Base-by-base conservation (phyloP, 306 rosid species). In the peach (Prunus persica) region DNA sequence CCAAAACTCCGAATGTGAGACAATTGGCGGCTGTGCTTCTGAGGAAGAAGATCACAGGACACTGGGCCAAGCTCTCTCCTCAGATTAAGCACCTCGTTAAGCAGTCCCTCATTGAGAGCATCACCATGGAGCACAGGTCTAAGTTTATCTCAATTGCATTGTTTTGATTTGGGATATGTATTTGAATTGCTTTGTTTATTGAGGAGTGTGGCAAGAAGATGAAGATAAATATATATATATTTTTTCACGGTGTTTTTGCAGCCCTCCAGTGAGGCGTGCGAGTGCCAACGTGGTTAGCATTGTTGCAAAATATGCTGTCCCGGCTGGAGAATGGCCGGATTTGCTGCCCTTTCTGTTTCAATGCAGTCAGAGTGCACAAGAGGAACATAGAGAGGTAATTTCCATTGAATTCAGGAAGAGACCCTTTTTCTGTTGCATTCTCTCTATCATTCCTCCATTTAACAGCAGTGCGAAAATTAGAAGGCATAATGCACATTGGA, bases 21-120 rank as follows among this genome's bases (percentile, higher is more conserved):
- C 97, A 96, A 62, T 84, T 96, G 25, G 91, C 99, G 49, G 99
- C 98, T 32, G 97, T 95, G 13, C 89, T 95, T 70, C 96, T 95
- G 86, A 91, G 97, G 71, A 95, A 96, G 88, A 96, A 91, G 88
- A 96, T 96, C 97, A 92, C 97, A 3, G 98, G 96, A 13, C 99
- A 96, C 66, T 96, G 97, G 99, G 89, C 99, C 69, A 96, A 96
- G 84, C 98, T 96, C 68, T 79, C 97, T 8, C 94, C 93, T 4
- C 88, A 84, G 24, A 84, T 79, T 49, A 96, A 96, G 84, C 88
- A 52, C 15, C 90, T 89, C 30, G 95, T 93, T 45, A 96, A 89
- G 84, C 96, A 91, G 55, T 92, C 97, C 46, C 92, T 92, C 61
- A 87, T 92, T 13, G 94, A 96, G 34, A 85, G 92, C 84, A 92